Conservation (phyloP, 1,139 yeast genomes). For the Maudiozyma humilis region DNA sequence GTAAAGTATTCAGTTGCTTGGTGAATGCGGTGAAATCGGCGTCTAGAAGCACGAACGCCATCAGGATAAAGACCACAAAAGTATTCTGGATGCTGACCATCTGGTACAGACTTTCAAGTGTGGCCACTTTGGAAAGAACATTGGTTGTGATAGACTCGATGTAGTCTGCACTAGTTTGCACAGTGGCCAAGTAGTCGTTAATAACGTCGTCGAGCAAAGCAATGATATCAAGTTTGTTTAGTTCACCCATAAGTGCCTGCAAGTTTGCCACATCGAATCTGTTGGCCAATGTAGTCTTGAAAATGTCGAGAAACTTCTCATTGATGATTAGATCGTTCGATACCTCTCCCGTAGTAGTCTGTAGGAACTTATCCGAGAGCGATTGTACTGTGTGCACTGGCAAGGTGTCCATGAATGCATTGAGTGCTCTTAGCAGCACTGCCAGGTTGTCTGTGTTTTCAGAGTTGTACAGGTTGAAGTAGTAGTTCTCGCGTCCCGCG, state of each 20-base stretch:
- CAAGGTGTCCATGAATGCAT: slow-evolving; percentile 24
- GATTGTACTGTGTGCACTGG: slow-evolving; percentile 15
- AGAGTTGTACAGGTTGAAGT: slow-evolving; percentile 19
- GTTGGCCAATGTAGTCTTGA: slow-evolving; percentile 29
- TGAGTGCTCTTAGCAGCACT: slow-evolving; percentile 19
- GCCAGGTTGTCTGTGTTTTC: slow-evolving; percentile 15
- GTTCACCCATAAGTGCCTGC: slow-evolving; percentile 29
- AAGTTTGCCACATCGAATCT: slow-evolving; percentile 29
- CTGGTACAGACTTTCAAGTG: slow-evolving; percentile 24
- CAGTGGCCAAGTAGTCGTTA: slow-evolving; percentile 16
- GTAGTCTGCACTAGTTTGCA: slow-evolving; percentile 10
- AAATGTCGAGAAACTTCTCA: slow-evolving; percentile 32
- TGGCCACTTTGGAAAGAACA: slow-evolving; percentile 14
- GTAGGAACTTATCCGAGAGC: slow-evolving; percentile 17
- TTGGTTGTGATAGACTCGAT: slow-evolving; percentile 20
- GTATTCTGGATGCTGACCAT: slow-evolving; percentile 20
- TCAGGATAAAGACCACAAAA: slow-evolving; percentile 21
- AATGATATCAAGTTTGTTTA: slow-evolving; percentile 28
- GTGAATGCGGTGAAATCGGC: slow-evolving; percentile 21
- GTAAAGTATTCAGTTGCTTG: slow-evolving; percentile 16
- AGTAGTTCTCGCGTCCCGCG: slow-evolving; percentile 22
- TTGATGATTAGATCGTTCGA: slow-evolving; percentile 15
- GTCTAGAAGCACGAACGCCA: slow-evolving; percentile 27
- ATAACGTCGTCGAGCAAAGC: slow-evolving; percentile 21
- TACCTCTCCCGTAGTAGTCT: slow-evolving; percentile 20